Conservation (phyloP, 78 protist species). For the Dictyostelium brefeldianum region DNA sequence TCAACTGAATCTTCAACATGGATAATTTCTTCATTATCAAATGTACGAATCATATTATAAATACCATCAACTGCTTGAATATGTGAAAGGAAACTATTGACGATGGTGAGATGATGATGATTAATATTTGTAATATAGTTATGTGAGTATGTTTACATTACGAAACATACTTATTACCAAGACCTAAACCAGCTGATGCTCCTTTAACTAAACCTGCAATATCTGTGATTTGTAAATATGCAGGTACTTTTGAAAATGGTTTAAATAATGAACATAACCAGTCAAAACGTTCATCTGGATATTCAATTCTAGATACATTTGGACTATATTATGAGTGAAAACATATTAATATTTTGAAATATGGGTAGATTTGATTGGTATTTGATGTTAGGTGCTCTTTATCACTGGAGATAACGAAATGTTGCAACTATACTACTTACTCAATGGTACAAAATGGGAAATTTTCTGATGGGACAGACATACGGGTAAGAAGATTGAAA, state of each 20-base stretch:
- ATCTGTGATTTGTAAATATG: conserved; percentile 92
- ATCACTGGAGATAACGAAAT: too few species aligned
- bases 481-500: conserved; percentile 93
- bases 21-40: conserved; percentile 92
- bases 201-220: conserved; percentile 99
- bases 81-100: conserved; percentile 93
- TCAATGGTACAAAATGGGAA: conserved; percentile 98
- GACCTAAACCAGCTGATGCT: conserved; percentile 97
- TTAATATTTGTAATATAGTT: not conserved
- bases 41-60: conserved; percentile 95
- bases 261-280: conserved; percentile 86
- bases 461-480: conserved; percentile 93
- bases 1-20: conserved; percentile 98
- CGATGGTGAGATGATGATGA: not conserved
- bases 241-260: conserved; percentile 94
- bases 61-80: conserved; percentile 97
- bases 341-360: not conserved
- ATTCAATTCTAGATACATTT: conserved; percentile 86
- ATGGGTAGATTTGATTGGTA: not conserved
- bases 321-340: too few species aligned
- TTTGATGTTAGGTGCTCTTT: conserved; percentile 42
- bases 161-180: conserved; percentile 92
- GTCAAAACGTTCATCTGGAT: conserved; percentile 97
- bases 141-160: not conserved
- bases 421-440: too few species aligned